phyloP scores from a whole-genome alignment of 805 yeast species.

The Metschnikowia anglica region DNA sequence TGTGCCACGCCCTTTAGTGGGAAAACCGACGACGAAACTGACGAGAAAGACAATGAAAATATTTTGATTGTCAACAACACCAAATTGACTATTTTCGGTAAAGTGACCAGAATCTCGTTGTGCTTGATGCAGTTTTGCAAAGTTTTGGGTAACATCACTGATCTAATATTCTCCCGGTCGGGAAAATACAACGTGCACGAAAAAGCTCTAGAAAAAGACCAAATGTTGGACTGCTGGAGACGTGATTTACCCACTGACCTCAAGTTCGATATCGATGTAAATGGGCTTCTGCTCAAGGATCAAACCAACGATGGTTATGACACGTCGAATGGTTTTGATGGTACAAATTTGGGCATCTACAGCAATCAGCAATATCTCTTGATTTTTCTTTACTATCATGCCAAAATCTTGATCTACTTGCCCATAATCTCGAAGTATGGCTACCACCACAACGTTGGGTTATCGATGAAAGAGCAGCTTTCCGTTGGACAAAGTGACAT shows the following conservation, averaged over 20 bases:
- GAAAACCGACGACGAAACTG: constrained; percentile 38
- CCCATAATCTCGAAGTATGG: constrained; percentile 44
- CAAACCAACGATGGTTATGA: too few species aligned
- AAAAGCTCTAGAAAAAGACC: constrained; percentile 46
- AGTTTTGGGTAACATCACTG: constrained; percentile 71
- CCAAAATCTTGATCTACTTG: constrained; percentile 41
- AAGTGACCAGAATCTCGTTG: constrained; percentile 62
- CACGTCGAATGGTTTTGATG: too few species aligned
- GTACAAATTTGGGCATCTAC: too few species aligned
- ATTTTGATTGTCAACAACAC: constrained; percentile 59
- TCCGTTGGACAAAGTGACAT: constrained; percentile 38
- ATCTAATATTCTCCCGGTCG: constrained; percentile 64
- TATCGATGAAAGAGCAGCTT: constrained; percentile 37
- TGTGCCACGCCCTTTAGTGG: constrained; percentile 76
- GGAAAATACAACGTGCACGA: constrained; percentile 30
- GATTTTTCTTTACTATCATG: constrained; percentile 45
- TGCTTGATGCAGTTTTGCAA: constrained; percentile 67
- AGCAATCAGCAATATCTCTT: constrained; percentile 48
- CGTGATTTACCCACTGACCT: constrained; percentile 61
- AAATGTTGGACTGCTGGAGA: constrained; percentile 77
- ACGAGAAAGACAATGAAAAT: constrained; percentile 46
- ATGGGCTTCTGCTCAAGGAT: constrained; percentile 46
- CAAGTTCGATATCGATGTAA: constrained; percentile 62
- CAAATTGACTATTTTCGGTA: constrained; percentile 63
- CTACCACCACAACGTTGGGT: constrained; percentile 41